phyloP scores from a whole-genome alignment of 768 basidiomycete species.

The Tricholoma matsutake region DNA sequence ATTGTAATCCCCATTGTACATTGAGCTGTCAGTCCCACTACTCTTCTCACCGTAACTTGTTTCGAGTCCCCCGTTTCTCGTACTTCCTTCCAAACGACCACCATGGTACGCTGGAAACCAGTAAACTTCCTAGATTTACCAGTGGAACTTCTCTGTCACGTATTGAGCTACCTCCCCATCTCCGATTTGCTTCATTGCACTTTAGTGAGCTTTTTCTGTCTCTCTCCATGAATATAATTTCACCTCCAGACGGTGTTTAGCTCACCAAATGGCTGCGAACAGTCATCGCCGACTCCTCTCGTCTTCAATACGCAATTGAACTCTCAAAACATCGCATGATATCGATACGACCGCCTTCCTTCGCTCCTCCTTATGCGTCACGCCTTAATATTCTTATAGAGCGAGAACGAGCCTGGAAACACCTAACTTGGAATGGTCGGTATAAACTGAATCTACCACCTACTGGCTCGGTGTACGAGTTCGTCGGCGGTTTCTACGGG shows the following conservation, averaged over 20 bases:
- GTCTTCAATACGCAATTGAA: slow-evolving; percentile 48
- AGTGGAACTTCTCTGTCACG: slow-evolving; percentile 36
- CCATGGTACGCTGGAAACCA: slow-evolving; percentile 5
- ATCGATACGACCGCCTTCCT: slow-evolving; percentile 29
- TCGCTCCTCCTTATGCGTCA: slow-evolving; percentile 32
- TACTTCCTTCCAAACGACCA: neutral
- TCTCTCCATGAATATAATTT: neutral
- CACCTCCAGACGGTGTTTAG: slow-evolving; percentile 23
- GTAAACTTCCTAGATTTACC: slow-evolving; percentile 29
- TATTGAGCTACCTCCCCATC: slow-evolving; percentile 32
- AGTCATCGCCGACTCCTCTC: slow-evolving; percentile 40
- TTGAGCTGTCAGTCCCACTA: neutral
- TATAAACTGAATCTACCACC: slow-evolving; percentile 38
- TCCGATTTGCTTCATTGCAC: slow-evolving; percentile 34
- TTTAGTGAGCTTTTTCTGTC: slow-evolving; percentile 18
- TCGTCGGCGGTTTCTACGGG: slow-evolving; percentile 48
- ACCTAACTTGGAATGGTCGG: slow-evolving; percentile 35
- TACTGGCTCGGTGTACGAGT: slow-evolving; percentile 49
- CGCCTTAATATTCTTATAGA: slow-evolving; percentile 39
- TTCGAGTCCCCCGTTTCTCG: neutral
- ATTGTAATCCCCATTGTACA: neutral
- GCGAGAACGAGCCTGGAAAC: slow-evolving; percentile 48
- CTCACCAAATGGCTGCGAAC: slow-evolving; percentile 36
- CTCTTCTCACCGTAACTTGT: neutral
- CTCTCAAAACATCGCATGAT: slow-evolving; percentile 45